Conservation (phyloP, 140 eudicot genomes). For the Erigeron philadelphicus region DNA sequence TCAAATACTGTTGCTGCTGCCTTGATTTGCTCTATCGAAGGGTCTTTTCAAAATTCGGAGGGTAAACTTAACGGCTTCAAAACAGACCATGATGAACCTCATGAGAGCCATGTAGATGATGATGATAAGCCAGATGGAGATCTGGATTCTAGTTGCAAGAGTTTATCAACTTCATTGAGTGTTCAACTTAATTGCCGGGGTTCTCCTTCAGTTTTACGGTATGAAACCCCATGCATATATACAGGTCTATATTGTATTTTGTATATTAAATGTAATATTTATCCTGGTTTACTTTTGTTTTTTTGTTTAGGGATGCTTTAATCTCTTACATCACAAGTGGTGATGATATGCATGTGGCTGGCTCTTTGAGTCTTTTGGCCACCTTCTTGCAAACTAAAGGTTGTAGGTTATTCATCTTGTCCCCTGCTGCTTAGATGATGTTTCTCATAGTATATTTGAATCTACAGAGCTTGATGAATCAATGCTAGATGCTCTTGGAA, state of each 20-base stretch:
- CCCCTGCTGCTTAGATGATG: slow-evolving; percentile 2
- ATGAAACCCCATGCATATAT: slow-evolving; percentile 10
- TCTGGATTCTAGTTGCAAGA: slow-evolving; percentile 34
- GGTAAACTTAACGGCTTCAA: slow-evolving; percentile 53
- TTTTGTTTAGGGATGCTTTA: slow-evolving; percentile 64
- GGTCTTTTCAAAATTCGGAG: slow-evolving; percentile 42
- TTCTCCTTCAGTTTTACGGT: slow-evolving; percentile 56
- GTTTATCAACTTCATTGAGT: slow-evolving; percentile 35
- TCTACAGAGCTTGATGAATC: slow-evolving; percentile 87
- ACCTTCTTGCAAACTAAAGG: slow-evolving; percentile 92
- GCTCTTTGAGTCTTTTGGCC: slow-evolving; percentile 80
- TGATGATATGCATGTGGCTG: slow-evolving; percentile 75
- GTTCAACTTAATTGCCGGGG: slow-evolving; percentile 31
- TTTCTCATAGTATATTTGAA: slow-evolving; percentile 19
- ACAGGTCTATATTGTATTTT: not conserved
- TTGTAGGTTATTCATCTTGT: slow-evolving; percentile 26
- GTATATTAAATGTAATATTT: not conserved
- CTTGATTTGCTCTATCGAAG: slow-evolving; percentile 55
- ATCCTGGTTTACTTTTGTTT: slow-evolving; percentile 15
- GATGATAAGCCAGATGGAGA: slow-evolving; percentile 29
- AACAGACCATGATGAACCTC: slow-evolving; percentile 27
- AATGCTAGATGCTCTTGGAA: slow-evolving; percentile 92
- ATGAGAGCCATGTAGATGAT: slow-evolving; percentile 30
- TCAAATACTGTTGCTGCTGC: slow-evolving; percentile 86
- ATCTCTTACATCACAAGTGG: slow-evolving; percentile 70